Evolutionary conservation across 768 basidiomycete species (phyloP), one percentile per base, ranked within the genome.

Genomic region (Royoungia palumana): DNA sequence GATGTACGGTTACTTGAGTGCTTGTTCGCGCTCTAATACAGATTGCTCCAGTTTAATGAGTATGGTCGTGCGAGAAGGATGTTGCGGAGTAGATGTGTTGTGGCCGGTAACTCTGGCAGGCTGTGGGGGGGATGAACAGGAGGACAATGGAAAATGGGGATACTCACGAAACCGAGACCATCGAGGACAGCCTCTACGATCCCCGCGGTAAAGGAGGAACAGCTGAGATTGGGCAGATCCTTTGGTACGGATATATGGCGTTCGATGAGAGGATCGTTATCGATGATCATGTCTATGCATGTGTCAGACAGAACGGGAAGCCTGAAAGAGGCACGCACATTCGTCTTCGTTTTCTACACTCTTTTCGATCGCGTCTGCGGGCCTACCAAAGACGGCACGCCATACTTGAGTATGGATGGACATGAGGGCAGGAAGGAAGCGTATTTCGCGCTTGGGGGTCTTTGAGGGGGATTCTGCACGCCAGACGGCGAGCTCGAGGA

Each of bases 51-150:
- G 75, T 71, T 98, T 98, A 72, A 99, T 95, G 45, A 99, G 80
- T 49, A 99, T 94, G n/a, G 94, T 95, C 5, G 87, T 96, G 44
- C 94, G 81, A 43, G 82, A 81, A 4, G 94, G 91, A 61, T 77
- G 80, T 49, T 87, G 83, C 10, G 85, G 73, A 0, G 80, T 91
- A 5, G 94, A 88, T 1, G 96, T 95, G 49, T 85, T 86, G 65
- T 98, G 96, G 0, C 95, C 94, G 0, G 96, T 98, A 24, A 98
- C 96, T 58, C 95, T 79, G 9, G 95, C 93, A 24, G 96, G 95
- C 95, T 98, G 61, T 40, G 48, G 42, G 32, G 16, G 24, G 12
- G 53, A 37, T 55, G 53, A 58, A 57, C 41, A 7, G 54, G 35
- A 25, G 13, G 49, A 24, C 36, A 13, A 24, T 9, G 44, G 41